Conservation (phyloP, 2,329 filamentous ascomycete species). For the Endocalyx cinctus region DNA sequence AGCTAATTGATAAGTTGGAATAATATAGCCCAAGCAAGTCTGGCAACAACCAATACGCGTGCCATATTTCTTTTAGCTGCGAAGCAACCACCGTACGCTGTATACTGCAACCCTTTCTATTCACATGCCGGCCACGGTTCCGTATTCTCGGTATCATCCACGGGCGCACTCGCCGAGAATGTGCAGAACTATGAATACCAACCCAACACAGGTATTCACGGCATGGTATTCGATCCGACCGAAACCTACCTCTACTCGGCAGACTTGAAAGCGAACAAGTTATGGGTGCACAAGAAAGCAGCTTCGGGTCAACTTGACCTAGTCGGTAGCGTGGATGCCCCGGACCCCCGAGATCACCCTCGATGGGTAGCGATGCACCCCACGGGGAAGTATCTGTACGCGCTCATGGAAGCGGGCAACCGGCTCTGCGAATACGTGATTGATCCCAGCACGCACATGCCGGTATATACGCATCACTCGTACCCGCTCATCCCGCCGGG, state of each 20-base stretch:
- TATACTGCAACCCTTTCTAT: conserved; percentile 92
- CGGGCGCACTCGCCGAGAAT: conserved; percentile 57
- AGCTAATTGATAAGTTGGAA: no score
- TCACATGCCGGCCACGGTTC: conserved; percentile 77
- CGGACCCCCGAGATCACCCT: conserved; percentile 69
- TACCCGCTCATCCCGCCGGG: conserved; percentile 79
- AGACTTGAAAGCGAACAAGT: conserved; percentile 70
- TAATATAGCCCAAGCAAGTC: conserved; percentile 60
- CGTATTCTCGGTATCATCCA: conserved; percentile 59
- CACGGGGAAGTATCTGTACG: conserved; percentile 74
- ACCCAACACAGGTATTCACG: conserved; percentile 68
- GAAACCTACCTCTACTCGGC: conserved; percentile 76
- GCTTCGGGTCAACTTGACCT: conserved; percentile 57
- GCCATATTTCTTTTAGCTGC: conserved; percentile 86
- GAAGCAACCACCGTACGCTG: conserved; percentile 69
- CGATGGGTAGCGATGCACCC: conserved; percentile 85
- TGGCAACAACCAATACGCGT: conserved; percentile 71
- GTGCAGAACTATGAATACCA: conserved; percentile 72
- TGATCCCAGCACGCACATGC: conserved; percentile 66
- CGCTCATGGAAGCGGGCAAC: conserved; percentile 87
- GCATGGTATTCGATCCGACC: conserved; percentile 73
- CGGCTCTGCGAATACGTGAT: conserved; percentile 76
- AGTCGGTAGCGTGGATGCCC: conserved; percentile 69
- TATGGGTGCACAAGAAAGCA: conserved; percentile 80
- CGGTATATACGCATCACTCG: conserved; percentile 70